Evolutionary conservation across 805 yeast genomes (phyloP).

Genomic region (Ogataea ganodermae): DNA sequence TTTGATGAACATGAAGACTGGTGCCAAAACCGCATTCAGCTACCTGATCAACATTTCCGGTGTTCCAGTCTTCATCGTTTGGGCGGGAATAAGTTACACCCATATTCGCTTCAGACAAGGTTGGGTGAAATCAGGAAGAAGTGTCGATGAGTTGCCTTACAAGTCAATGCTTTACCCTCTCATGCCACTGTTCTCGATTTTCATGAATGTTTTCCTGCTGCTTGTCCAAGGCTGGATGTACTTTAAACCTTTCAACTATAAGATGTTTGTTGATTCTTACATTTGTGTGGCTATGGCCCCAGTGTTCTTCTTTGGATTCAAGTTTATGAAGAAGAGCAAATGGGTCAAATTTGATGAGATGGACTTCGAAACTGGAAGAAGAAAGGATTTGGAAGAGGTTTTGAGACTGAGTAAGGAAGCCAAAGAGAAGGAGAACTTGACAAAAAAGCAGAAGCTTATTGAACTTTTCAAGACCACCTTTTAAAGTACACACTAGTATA

Average conservation of each 20-base stretch:
- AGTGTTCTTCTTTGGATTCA: slow-evolving; percentile 37
- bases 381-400: slow-evolving; percentile 36
- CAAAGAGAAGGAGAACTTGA: neutral
- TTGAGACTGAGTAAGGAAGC: slow-evolving; percentile 2
- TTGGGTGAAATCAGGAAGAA: slow-evolving; percentile 44
- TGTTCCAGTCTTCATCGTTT: slow-evolving; percentile 66
- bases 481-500: neutral
- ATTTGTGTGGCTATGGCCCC: slow-evolving; percentile 61
- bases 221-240: slow-evolving; percentile 69
- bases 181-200: slow-evolving; percentile 49
- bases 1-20: slow-evolving; percentile 57
- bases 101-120: slow-evolving; percentile 60
- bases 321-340: slow-evolving; percentile 3
- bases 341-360: slow-evolving; percentile 44
- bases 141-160: slow-evolving; percentile 53
- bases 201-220: slow-evolving; percentile 52
- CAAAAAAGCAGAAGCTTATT: neutral
- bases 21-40: slow-evolving; percentile 59
- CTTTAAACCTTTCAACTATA: slow-evolving; percentile 60
- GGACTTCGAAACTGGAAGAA: slow-evolving; percentile 53
- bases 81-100: slow-evolving; percentile 60
- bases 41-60: slow-evolving; percentile 67
- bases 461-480: neutral
- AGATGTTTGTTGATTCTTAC: slow-evolving; percentile 59
- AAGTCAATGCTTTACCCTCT: slow-evolving; percentile 52